Base-by-base conservation (phyloP, 371 early-diverging fungal genomes). In the Mucor circinelloides region DNA sequence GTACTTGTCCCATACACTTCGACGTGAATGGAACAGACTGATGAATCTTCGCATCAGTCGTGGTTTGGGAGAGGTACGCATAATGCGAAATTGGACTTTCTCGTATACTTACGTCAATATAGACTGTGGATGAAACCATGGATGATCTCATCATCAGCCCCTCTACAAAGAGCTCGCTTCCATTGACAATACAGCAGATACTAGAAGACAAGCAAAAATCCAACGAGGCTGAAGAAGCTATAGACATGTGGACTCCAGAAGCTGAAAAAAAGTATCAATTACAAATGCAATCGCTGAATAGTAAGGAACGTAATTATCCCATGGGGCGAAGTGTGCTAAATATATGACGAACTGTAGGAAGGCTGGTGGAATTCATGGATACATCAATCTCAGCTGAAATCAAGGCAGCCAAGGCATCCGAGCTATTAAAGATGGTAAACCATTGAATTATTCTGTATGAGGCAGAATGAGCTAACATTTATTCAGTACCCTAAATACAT, bases 341-440 rank as follows among this genome's bases (percentile, higher is more conserved):
- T 23, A 13, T 23, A 23, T 1, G 25, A 36, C 23, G 21, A 25
- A 2, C 42, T 12, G 15, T 67, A 69, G 65, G 54, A 23, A 64
- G 66, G 27, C 52, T 83, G 9, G 64, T 59, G 0, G 60, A 67
- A 2, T 80, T 79, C 19, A 73, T 84, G 78, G 73, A 73, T 36
- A 81, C 81, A 4, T 63, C 82, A 12, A 80, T 81, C 0, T 84
- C 84, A 6, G 81, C 80, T 17, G 77, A 79, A 2, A 60, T 84
- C 13, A 60, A 64, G 12, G 63, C 75, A 17, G 81, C 74, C 1
- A 84, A 79, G 54, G 66, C 80, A n/a, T 73, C 80, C 9, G 80
- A 84, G 58, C 52, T 84, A 6, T 64, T 84, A 40, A 78, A 76
- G 21, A 81, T 84, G 81, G 83, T 79, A 72, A 63, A 36, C 1